Conservation (phyloP, 495 filamentous ascomycete genomes). For the Penicillium desertorum region DNA sequence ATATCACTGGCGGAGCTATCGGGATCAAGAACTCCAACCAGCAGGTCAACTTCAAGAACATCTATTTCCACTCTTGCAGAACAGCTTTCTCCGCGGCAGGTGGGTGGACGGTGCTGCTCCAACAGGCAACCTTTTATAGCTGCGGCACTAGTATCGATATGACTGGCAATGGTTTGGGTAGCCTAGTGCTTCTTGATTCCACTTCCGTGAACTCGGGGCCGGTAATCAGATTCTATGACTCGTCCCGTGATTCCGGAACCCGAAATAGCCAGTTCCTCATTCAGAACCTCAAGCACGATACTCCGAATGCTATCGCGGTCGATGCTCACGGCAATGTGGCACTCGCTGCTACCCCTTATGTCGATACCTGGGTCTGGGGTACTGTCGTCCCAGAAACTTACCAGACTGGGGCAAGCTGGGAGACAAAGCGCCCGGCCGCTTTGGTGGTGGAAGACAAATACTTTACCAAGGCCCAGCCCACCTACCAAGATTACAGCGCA, state of each 20-base stretch:
- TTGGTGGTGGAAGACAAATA: constrained; percentile 31
- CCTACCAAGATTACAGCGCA: constrained; percentile 50
- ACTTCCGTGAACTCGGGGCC: constrained; percentile 48
- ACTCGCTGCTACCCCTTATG: constrained; percentile 47
- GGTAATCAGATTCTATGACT: constrained; percentile 48
- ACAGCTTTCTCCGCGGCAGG: constrained; percentile 40
- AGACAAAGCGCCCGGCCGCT: constrained; percentile 21
- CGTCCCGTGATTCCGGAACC: constrained; percentile 33
- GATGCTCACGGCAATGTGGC: constrained; percentile 36
- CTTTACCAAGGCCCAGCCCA: constrained; percentile 40
- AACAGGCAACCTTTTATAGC: constrained; percentile 35
- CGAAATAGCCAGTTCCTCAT: constrained; percentile 41
- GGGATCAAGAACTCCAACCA: constrained; percentile 52
- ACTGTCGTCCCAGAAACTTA: constrained; percentile 36
- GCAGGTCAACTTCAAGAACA: constrained; percentile 52
- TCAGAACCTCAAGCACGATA: constrained; percentile 35
- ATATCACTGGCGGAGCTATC: constrained; percentile 49
- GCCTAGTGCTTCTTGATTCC: constrained; percentile 50
- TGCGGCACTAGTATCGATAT: constrained; percentile 38
- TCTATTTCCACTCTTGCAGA: constrained; percentile 42
- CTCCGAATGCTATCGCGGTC: constrained; percentile 31
- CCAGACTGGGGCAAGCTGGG: constrained; percentile 23
- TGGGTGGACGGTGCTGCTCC: constrained; percentile 45
- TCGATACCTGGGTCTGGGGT: constrained; percentile 46
- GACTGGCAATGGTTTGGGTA: constrained; percentile 44